These are phyloP conservation scores for Pleurotus eryngii DNA, from an alignment of 768 basidiomycete genomes.

Conservation along the genomic window DNA sequence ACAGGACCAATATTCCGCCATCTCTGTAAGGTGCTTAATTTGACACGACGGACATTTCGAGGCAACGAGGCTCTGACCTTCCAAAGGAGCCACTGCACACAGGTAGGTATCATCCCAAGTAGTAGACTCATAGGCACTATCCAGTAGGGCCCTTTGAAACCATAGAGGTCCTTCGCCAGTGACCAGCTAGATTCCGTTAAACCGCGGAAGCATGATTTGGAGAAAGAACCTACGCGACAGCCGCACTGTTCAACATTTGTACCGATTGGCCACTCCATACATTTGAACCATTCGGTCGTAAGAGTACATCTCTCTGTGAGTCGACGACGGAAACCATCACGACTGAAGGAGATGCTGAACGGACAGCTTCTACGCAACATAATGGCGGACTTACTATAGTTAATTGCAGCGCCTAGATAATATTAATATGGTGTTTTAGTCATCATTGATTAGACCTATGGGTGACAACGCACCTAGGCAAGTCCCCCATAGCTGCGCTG, in stretches of 20 bases:
- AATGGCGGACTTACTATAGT: conserved; percentile 28
- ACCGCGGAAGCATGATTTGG: conserved; percentile 31
- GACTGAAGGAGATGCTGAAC: conserved; percentile 23
- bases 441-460: not conserved
- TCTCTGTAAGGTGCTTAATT: conserved; percentile 26
- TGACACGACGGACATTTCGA: not conserved
- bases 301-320: conserved; percentile 50
- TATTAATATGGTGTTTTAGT: not conserved
- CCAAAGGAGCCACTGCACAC: conserved; percentile 50
- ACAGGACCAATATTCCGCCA: conserved; percentile 54
- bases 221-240: conserved; percentile 35
- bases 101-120: conserved; percentile 50
- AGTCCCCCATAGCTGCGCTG: conserved; percentile 62
- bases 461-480: conserved; percentile 33
- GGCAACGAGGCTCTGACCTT: conserved; percentile 30
- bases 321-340: conserved; percentile 58
- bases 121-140: conserved; percentile 51
- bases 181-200: conserved; percentile 56
- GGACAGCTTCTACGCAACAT: too few species aligned
- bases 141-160: conserved; percentile 50
- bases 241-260: conserved; percentile 53
- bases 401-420: conserved; percentile 25
- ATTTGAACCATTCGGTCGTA: conserved; percentile 52
- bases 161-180: conserved; percentile 55
- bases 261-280: conserved; percentile 43